Conservation (phyloP, 2,329 filamentous ascomycete genomes). For the Xylariaceae sp. region DNA sequence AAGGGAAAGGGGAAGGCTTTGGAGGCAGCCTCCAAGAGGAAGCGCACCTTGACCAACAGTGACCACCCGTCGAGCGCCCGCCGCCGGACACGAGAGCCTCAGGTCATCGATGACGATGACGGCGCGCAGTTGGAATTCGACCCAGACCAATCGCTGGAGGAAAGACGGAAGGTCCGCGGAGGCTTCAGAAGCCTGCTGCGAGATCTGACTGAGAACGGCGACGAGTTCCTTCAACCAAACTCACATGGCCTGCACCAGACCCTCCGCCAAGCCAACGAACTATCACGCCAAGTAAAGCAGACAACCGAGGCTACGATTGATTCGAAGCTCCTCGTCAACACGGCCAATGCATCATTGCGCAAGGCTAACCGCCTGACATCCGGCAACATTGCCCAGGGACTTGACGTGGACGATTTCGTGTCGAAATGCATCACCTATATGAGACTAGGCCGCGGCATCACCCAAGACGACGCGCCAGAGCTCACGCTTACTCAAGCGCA, state of each 20-base stretch:
- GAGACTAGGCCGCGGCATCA: constrained; percentile 55
- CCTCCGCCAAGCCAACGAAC: constrained; percentile 56
- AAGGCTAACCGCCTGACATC: constrained; percentile 68
- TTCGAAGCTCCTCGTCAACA: constrained; percentile 73
- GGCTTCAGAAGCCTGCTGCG: constrained; percentile 61
- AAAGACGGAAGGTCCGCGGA: constrained; percentile 64
- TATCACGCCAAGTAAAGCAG: constrained; percentile 67
- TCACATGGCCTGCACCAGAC: constrained; percentile 59
- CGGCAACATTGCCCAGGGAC: constrained; percentile 63
- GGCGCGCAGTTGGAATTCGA: constrained; percentile 63
- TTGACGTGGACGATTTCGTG: constrained; percentile 88
- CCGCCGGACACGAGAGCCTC: constrained; percentile 23
- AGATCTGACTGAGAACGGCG: constrained; percentile 54
- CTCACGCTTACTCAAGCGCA: constrained; percentile 43
- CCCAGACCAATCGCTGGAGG: constrained; percentile 70
- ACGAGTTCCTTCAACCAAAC: constrained; percentile 61
- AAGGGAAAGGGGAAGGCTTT: constrained; percentile 19
- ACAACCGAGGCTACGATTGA: constrained; percentile 88
- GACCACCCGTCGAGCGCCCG: constrained; percentile 18
- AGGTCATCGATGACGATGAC: constrained; percentile 12
- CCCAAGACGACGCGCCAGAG: constrained; percentile 42
- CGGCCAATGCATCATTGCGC: constrained; percentile 72
- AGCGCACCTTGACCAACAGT: constrained; percentile 22
- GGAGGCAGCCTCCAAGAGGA: constrained; percentile 21
- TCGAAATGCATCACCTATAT: constrained; percentile 86